These are phyloP conservation scores for Leptographium flavum DNA, from an alignment of 2,329 filamentous ascomycete species.

Conservation along the genomic window DNA sequence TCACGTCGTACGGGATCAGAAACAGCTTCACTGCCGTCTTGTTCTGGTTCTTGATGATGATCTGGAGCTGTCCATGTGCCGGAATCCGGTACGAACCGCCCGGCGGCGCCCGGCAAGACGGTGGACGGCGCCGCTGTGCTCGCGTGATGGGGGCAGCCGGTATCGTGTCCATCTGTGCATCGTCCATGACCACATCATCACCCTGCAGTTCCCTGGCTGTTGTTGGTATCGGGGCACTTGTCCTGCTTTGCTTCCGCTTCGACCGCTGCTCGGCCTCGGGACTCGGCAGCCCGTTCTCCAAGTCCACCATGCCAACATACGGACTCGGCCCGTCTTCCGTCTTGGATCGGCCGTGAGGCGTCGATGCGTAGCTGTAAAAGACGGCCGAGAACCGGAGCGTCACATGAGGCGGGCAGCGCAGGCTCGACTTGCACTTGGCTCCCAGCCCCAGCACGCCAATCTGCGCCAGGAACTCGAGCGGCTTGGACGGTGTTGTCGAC, in stretches of 20 bases:
- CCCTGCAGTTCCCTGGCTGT: not conserved
- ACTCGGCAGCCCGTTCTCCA: slow-evolving; percentile 63
- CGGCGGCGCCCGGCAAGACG: slow-evolving; percentile 46
- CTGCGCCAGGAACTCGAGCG: slow-evolving; percentile 83
- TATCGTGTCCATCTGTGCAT: slow-evolving; percentile 13
- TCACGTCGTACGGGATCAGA: slow-evolving; percentile 80
- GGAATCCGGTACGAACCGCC: slow-evolving; percentile 91
- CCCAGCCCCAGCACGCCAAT: slow-evolving; percentile 87
- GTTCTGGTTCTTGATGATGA: slow-evolving; percentile 95
- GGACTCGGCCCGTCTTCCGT: slow-evolving; percentile 81
- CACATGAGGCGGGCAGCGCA: slow-evolving; percentile 81
- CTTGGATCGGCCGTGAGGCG: slow-evolving; percentile 46
- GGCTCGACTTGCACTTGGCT: slow-evolving; percentile 62
- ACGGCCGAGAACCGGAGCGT: slow-evolving; percentile 85
- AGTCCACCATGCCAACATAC: slow-evolving; percentile 84
- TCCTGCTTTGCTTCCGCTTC: slow-evolving; percentile 25
- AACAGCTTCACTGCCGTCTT: slow-evolving; percentile 97
- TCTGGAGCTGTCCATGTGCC: slow-evolving; percentile 84
- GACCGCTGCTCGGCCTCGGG: slow-evolving; percentile 30
- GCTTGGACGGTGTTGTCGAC: slow-evolving; percentile 90
- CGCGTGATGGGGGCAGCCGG: slow-evolving; percentile 8
- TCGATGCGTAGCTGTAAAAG: slow-evolving; percentile 81
- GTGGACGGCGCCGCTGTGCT: slow-evolving; percentile 37
- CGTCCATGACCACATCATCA: slow-evolving; percentile 9
- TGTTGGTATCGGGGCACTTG: not conserved